A percentile compares a stretch with the other conserved stretches of the same genome.
Conservation (phyloP, 768 basidiomycete species). For the Kwoniella heveanensis region DNA sequence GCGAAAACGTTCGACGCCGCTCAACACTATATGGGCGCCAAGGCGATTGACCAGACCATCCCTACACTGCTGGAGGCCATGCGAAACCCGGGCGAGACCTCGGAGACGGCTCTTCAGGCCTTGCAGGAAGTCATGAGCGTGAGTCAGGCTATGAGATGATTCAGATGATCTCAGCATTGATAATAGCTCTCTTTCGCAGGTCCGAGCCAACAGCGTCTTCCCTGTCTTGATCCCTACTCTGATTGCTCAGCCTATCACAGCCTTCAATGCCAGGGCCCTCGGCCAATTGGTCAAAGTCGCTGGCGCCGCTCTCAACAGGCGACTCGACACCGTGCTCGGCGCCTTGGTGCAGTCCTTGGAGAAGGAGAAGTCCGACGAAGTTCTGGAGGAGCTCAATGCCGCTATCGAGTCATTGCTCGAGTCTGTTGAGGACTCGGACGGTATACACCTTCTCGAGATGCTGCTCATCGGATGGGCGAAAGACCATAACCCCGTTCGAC, state of each 20-base stretch:
- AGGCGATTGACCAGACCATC: slow-evolving; percentile 94
- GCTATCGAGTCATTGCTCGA: slow-evolving; percentile 72
- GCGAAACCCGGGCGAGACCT: slow-evolving; percentile 85
- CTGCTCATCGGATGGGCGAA: slow-evolving; percentile 88
- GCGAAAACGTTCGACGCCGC: slow-evolving; percentile 85
- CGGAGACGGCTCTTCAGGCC: slow-evolving; percentile 93
- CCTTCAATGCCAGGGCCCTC: slow-evolving; percentile 90
- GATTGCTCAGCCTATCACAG: slow-evolving; percentile 84
- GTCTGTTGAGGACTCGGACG: slow-evolving; percentile 82
- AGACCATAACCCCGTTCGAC: slow-evolving; percentile 67
- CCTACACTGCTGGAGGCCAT: slow-evolving; percentile 92
- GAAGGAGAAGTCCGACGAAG: slow-evolving; percentile 66
- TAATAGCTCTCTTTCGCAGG: slow-evolving; percentile 58
- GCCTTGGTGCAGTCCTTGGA: slow-evolving; percentile 79
- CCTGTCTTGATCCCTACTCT: slow-evolving; percentile 93
- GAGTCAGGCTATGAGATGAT: slow-evolving; percentile 51
- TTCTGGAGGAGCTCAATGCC: slow-evolving; percentile 70
- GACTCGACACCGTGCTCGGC: slow-evolving; percentile 74
- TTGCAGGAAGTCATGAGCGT: slow-evolving; percentile 92
- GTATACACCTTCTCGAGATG: slow-evolving; percentile 85
- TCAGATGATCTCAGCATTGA: background rate
- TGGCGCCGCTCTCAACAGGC: slow-evolving; percentile 80
- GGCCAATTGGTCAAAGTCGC: slow-evolving; percentile 91
- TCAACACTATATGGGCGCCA: slow-evolving; percentile 86
- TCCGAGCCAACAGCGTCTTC: slow-evolving; percentile 93